Base-by-base conservation (phyloP, 1,284 basidiomycete species). In the Grifola frondosa region DNA sequence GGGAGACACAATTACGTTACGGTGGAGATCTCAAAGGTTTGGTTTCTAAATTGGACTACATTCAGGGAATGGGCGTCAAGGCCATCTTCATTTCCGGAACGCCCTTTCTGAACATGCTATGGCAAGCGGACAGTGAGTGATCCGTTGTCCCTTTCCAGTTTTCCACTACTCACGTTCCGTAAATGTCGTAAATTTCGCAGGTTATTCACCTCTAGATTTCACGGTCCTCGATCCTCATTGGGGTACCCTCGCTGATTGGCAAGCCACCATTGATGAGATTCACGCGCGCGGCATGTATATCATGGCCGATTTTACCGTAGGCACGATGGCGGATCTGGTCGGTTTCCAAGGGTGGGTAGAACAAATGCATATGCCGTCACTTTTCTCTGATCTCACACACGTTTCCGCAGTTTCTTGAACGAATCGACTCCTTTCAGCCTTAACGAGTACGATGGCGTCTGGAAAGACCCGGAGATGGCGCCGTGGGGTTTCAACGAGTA, bases 131-230 rank as follows among this genome's bases (percentile, higher is more conserved):
- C 77, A 91, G 90, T 91, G 50, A 61, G 88, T 77, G 15, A 20
- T 6, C 15, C 6, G 40, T 41, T 44, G 20, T 17, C 30, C 25
- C 30, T 31, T 23, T 19, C 30, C 20, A 20, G 26, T 39, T 28
- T 19, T 32, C 13, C 21, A 28, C 26, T 16, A 21, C 24, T 39
- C 6, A 34, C 45, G 8, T n/a, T 8, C n/a, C 0, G 15, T 34
- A 8, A n/a, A 44, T 30, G 35, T 47, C 11, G 13, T 46, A 13
- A 21, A 13, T 23, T 20, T 26, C 17, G 9, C 45, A 91, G 90
- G 90, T 66, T 96, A 95, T 63, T 96, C 92, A 20, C 88, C 91
- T 8, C 74, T 96, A 49, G 92, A 96, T 63, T 92, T 95, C 56
- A 84, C 82, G 32, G 79, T 93, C 7, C 69, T 93, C 29, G 92